Base-by-base conservation (phyloP, 306 rosid genomes). In the Rubus idaeus region DNA sequence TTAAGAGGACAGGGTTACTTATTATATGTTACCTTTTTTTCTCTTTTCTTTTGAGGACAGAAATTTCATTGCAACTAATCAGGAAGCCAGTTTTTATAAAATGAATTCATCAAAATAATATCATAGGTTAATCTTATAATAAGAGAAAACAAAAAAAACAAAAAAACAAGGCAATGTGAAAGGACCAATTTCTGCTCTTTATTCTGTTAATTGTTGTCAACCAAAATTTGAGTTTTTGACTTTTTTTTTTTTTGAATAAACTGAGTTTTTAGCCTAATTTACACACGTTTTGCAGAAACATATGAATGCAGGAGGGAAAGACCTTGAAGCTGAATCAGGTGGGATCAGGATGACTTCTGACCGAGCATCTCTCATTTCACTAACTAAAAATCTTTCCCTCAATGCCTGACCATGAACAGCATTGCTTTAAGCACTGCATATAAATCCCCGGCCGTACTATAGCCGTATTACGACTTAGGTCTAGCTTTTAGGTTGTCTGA, bases 341-440 rank as follows among this genome's bases (percentile, higher is more conserved):
- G 84, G 79, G 46, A 67, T 40, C 64, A 78, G 78, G 73, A 75
- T 68, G 83, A 74, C 14, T 30, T 46, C 66, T 2, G 77, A 80
- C 51, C 58, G 83, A 23, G n/a, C 73, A 26, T 63, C 71, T 70
- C 89, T 89, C 26, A 61, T 88, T 75, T 78, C 67, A n/a, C 88
- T 64, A 11, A 76, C 91, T 21, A 75, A 78, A 74, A 89, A 89
- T 62, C 91, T 86, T 1, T 84, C 87, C 75, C 83, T 89, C 60
- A 71, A 51, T 52, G 71, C 80, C 41, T 81, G 78, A 50, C 75
- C 80, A 4, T 72, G 85, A 52, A 66, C 77, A 70, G 75, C 21
- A 69, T 5, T 68, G 74, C 63, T 77, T n/a, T 17, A 8, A n/a
- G 14, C 56, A 77, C 42, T 44, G 69, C 55, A 11, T 47, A 6